These are phyloP conservation scores for Stenocarpella maydis DNA, from an alignment of 2,329 filamentous ascomycete species.

Conservation along the genomic window DNA sequence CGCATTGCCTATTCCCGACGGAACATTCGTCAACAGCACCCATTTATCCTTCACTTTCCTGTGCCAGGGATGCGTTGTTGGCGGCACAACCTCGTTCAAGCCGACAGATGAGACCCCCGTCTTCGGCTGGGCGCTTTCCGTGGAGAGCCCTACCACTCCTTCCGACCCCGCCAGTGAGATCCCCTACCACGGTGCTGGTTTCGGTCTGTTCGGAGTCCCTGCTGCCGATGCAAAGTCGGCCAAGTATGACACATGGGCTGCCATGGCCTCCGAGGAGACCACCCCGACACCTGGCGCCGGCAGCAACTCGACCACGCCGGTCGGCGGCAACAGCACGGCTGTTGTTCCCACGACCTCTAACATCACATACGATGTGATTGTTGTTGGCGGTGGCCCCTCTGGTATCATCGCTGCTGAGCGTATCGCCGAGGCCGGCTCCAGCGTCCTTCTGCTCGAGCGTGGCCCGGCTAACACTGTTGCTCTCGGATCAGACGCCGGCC, in stretches of 20 bases:
- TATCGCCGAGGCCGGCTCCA: conserved; percentile 47
- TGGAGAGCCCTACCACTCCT: conserved; percentile 43
- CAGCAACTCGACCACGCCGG: conserved; percentile 28
- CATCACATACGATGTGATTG: conserved; percentile 50
- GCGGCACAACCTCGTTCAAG: conserved; percentile 41
- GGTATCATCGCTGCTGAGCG: conserved; percentile 48
- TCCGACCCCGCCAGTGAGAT: conserved; percentile 45
- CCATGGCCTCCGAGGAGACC: conserved; percentile 25
- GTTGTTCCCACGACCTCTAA: conserved; percentile 41
- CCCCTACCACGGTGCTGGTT: conserved; percentile 51
- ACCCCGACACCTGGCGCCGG: conserved; percentile 26
- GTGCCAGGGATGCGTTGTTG: conserved; percentile 49
- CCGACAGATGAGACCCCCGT: conserved; percentile 40
- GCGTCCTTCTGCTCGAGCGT: conserved; percentile 49
- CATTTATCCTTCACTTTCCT: conserved; percentile 59
- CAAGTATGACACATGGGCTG: conserved; percentile 41
- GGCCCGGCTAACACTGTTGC: conserved; percentile 46
- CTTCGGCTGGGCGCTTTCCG: conserved; percentile 51
- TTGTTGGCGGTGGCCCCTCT: conserved; percentile 48
- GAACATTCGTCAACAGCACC: conserved; percentile 56
- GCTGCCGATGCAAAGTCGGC: conserved; percentile 45
- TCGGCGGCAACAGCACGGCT: conserved; percentile 38
- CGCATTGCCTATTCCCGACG: conserved; percentile 52
- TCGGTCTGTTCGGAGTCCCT: conserved; percentile 46
- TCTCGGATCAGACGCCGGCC: conserved; percentile 42